Evolutionary conservation across 176 grass and related monocot genomes (phyloP).

Genomic region (Puccinellia tenuiflora): DNA sequence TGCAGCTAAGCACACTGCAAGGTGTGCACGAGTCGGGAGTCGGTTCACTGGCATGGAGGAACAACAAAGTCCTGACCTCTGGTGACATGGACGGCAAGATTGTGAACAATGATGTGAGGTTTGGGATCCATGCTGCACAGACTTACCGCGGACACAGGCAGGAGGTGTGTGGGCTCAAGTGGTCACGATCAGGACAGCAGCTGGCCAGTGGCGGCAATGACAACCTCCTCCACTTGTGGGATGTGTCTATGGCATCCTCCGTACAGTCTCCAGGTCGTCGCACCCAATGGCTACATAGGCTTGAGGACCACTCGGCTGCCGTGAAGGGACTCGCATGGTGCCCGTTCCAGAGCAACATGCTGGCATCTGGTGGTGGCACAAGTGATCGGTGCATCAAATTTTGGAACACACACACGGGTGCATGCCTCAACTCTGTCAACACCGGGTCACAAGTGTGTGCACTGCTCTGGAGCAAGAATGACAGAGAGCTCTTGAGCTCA

Average conservation of each 20-base stretch:
- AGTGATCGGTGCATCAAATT: slow-evolving; percentile 26
- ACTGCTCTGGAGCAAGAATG: slow-evolving; percentile 20
- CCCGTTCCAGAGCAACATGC: slow-evolving; percentile 15
- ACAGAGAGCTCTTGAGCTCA: slow-evolving; percentile 16
- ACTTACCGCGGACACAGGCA: background rate
- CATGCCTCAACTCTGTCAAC: slow-evolving; percentile 20
- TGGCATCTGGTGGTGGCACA: slow-evolving; percentile 7
- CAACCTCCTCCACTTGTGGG: background rate
- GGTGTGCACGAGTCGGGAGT: background rate
- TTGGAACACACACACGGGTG: slow-evolving; percentile 27
- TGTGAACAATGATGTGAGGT: slow-evolving; percentile 7
- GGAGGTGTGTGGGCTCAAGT: background rate
- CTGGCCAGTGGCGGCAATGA: background rate
- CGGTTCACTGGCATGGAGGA: background rate
- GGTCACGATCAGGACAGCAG: background rate
- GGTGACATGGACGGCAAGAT: background rate
- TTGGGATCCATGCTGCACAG: background rate
- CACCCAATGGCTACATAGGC: too few species aligned
- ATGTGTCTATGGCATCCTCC: slow-evolving; percentile 8
- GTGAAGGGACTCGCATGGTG: background rate
- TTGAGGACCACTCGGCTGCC: too few species aligned
- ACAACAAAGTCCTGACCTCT: background rate
- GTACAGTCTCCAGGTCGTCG: background rate
- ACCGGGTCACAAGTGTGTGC: slow-evolving; percentile 1
- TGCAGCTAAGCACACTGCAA: background rate